A percentile compares a stretch with the other conserved stretches of the same genome.
These are phyloP conservation scores for Phytophthora podocarpi DNA, from an alignment of 352 stramenopile species.

Conservation along the genomic window DNA sequence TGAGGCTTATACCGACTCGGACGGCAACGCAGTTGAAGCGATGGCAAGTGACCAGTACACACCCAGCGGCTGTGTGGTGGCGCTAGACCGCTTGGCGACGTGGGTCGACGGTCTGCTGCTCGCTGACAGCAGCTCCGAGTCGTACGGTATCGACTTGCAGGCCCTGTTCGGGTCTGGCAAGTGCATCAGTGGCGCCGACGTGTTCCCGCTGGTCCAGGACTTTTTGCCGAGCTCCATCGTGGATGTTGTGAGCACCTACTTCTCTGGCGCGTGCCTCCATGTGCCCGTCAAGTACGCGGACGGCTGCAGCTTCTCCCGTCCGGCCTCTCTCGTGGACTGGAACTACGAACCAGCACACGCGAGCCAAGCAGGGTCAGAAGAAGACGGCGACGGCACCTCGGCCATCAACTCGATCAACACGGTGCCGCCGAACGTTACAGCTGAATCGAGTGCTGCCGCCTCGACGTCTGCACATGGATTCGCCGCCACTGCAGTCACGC, in stretches of 20 bases:
- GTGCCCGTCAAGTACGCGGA: conserved; percentile 58
- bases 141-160: conserved; percentile 39
- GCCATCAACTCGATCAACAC: conserved; percentile 41
- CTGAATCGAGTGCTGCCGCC: conserved; percentile 6
- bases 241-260: conserved; percentile 37
- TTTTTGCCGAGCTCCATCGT: conserved; percentile 40
- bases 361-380: conserved; percentile 31
- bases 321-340: conserved; percentile 56
- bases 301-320: conserved; percentile 53
- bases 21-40: conserved; percentile 30
- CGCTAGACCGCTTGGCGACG: conserved; percentile 50
- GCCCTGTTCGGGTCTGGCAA: conserved; percentile 45
- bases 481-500: neutral
- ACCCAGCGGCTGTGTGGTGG: conserved; percentile 52
- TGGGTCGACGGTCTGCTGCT: conserved; percentile 51
- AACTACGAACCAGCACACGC: conserved; percentile 46
- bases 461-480: neutral
- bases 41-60: conserved; percentile 24
- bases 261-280: conserved; percentile 55
- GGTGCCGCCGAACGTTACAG: conserved; percentile 32
- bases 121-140: conserved; percentile 32
- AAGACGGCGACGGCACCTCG: conserved; percentile 17
- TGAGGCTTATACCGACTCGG: conserved; percentile 49
- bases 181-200: conserved; percentile 47
- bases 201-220: conserved; percentile 42